Evolutionary conservation across 2,329 filamentous ascomycete species (phyloP).

Genomic region (Botrytis aclada): DNA sequence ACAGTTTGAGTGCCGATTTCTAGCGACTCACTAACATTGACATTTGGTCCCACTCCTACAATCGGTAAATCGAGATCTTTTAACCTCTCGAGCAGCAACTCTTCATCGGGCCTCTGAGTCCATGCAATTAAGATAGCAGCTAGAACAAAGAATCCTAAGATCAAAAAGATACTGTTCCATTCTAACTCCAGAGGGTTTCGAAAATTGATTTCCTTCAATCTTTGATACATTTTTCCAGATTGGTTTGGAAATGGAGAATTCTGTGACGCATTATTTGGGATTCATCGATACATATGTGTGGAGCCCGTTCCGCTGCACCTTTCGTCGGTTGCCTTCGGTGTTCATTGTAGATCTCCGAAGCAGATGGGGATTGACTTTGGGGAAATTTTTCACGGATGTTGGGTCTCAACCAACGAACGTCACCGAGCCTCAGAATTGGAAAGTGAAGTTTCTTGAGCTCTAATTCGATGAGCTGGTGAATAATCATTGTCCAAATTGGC

Average conservation of each 20-base stretch:
- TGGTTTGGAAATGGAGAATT: background rate
- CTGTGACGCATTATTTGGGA: background rate
- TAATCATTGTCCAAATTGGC: background rate
- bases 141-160: background rate
- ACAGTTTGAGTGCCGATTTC: slow-evolving; percentile 8
- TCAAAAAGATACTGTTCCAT: background rate
- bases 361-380: background rate
- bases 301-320: background rate
- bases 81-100: slow-evolving; percentile 1
- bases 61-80: background rate
- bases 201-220: background rate
- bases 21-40: slow-evolving; percentile 5
- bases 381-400: background rate
- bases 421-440: background rate
- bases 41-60: slow-evolving; percentile 10
- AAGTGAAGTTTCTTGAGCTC: background rate
- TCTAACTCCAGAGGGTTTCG: background rate
- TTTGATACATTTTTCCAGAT: background rate
- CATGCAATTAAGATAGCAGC: background rate
- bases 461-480: background rate
- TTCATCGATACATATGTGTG: background rate
- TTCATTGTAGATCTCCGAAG: background rate
- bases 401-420: background rate
- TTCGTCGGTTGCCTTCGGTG: slow-evolving; percentile 5
- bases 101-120: slow-evolving; percentile 3